Evolutionary conservation across 1,284 basidiomycete genomes (phyloP), one percentile per base, ranked within the genome.

Genomic region (Sphaerobolus stellatus): DNA sequence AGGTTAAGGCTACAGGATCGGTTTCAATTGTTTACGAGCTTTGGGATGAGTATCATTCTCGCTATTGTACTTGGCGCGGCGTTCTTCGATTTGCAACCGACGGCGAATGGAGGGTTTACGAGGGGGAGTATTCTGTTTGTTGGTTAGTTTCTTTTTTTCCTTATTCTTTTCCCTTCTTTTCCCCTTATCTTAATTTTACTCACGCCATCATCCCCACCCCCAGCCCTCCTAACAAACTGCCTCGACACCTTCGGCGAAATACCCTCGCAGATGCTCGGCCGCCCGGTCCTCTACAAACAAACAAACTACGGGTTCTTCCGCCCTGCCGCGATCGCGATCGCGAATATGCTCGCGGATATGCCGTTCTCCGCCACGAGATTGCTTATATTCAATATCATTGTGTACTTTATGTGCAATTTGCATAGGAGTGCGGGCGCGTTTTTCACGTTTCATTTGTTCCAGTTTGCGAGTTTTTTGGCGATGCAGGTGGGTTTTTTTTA

Each of bases 41-140:
- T 82, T 66, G 69, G 75, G 2, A 70, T 88, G 40, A 77, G 79
- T 2, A 76, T 76, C 8, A 78, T 83, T 48, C 71, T 93, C 30
- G 85, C 90, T 48, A 70, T 96, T 47, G 81, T 96, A 49, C 78
- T 90, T 60, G 92, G 92, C 31, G 84, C 80, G 18, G 83, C 86
- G 14, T 94, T 83, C 72, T 82, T 84, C 63, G 81, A 89, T 52
- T 78, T 90, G 29, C 88, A 90, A 3, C 62, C 78, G 16, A 86
- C 88, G 0, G 83, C 92, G 7, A 79, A 80, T 33, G 92, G 92
- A 34, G 90, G 88, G 0, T 96, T 96, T 72, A 93, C 92, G 20
- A 83, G 92, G 59, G 93, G 92, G 28, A 84, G 90, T 71, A 83
- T 92, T 41, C 83, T 95, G 52, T 94, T 94, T 70, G 67, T 62